Percentiles rank a stretch among this genome's conserved stretches.
Evolutionary conservation across 1,139 yeast genomes (phyloP).

Genomic region (Scheffersomyces segobiensis): DNA sequence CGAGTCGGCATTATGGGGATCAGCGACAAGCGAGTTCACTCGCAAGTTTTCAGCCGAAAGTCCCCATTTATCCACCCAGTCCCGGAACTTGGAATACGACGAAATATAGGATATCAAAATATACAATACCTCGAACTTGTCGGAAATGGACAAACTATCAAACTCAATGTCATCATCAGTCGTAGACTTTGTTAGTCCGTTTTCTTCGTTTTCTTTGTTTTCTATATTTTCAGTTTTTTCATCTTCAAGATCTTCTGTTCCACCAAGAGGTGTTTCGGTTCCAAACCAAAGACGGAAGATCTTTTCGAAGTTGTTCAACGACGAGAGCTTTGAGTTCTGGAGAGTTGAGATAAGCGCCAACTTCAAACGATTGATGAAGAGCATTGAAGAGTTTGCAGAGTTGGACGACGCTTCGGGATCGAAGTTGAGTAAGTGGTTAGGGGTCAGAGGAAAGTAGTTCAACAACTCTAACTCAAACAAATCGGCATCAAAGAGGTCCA

Average conservation of each 20-base stretch:
- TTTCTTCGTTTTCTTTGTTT: slow-evolving; percentile 3
- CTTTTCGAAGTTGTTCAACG: slow-evolving; percentile 44
- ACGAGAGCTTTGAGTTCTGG: slow-evolving; percentile 29
- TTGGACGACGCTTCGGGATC: slow-evolving; percentile 5
- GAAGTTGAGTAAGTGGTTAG: slow-evolving; percentile 4
- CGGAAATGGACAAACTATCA: slow-evolving; percentile 36
- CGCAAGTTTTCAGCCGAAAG: slow-evolving; percentile 33
- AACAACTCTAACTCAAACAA: slow-evolving; percentile 56
- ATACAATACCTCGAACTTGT: slow-evolving; percentile 49
- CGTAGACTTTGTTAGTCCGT: slow-evolving; percentile 11
- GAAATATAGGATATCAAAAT: slow-evolving; percentile 40
- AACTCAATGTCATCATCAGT: slow-evolving; percentile 26
- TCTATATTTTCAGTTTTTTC: slow-evolving; percentile 11
- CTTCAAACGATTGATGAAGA: slow-evolving; percentile 44
- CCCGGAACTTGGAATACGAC: slow-evolving; percentile 39
- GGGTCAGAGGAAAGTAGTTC: slow-evolving; percentile 22
- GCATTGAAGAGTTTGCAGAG: slow-evolving; percentile 3
- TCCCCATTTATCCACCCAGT: slow-evolving; percentile 42
- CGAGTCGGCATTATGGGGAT: slow-evolving; percentile 23
- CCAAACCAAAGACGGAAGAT: slow-evolving; percentile 49
- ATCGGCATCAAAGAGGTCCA: slow-evolving; percentile 54
- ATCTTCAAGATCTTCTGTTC: slow-evolving; percentile 28
- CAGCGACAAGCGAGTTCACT: slow-evolving; percentile 20
- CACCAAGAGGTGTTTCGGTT: slow-evolving; percentile 36
- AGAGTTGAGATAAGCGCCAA: slow-evolving; percentile 38